Evolutionary conservation across 2,329 filamentous ascomycete genomes (phyloP), one percentile per base, ranked within the genome.

Genomic region (Talaromyces sp.): DNA sequence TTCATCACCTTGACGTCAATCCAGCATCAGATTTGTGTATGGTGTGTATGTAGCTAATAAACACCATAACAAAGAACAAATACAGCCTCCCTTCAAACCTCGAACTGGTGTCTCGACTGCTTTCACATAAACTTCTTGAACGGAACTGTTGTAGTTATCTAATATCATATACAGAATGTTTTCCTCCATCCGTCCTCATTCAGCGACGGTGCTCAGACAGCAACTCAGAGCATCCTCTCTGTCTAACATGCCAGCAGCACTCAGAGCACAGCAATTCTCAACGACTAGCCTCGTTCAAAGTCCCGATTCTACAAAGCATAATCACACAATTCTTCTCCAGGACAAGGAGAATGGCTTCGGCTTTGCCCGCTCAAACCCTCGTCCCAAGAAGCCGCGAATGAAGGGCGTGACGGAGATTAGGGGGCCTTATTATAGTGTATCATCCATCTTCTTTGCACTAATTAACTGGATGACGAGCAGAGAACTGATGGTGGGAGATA

Each of bases 331-430:
- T 6, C 69, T 83, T n/a, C 74, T 84, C 4, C 77, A 83, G 66
- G 81, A 84, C 64, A 77, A 77, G 65, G 69, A 79, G 8, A 73
- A 80, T 67, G 81, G 79, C 4, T 81, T 82, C 67, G 81, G 80
- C 0, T 84, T 84, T 67, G 76, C 78, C 35, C 76, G 80, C 3
- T 82, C 82, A 31, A 85, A 84, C 60, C 75, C 75, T 0, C 70
- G 77, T 14, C 77, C 80, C 0, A 70, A 73, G 4, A 84, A 85
- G 69, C 82, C 82, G 2, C 74, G 83, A 31, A 76, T 69, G 5
- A 77, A 73, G 40, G 81, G 79, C 4, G 81, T 84, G 5, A 84
- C 83, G 0, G 83, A 85, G 69, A 85, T 84, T 62, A 75, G 82
- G 35, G 82, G 83, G 0, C 82, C 82, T 6, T 84, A 84, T 68